Percentiles rank a stretch among this genome's conserved stretches.
Evolutionary conservation across 2,329 filamentous ascomycete species (phyloP).

Genomic region (Colletotrichum tabaci): DNA sequence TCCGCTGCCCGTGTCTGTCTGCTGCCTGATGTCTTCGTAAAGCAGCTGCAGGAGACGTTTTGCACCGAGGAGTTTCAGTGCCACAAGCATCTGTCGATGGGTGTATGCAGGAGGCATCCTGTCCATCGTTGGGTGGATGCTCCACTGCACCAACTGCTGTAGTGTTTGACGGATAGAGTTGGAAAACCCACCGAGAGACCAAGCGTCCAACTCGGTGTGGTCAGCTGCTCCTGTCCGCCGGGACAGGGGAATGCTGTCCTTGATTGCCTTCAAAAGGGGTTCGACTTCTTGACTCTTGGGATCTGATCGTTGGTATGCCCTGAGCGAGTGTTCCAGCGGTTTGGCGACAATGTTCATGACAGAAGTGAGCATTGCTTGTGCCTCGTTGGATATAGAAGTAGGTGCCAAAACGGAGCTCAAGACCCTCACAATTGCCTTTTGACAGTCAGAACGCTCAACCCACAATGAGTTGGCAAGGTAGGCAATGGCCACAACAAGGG

Average conservation of each 20-base stretch:
- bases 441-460: slow-evolving; percentile 73
- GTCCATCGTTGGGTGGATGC: slow-evolving; percentile 68
- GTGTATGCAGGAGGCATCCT: slow-evolving; percentile 77
- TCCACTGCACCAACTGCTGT: slow-evolving; percentile 77
- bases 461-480: slow-evolving; percentile 81
- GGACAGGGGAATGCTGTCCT: slow-evolving; percentile 69
- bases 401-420: slow-evolving; percentile 81
- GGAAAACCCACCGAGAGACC: slow-evolving; percentile 73
- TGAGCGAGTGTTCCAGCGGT: slow-evolving; percentile 77
- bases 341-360: slow-evolving; percentile 81
- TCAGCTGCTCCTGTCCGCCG: slow-evolving; percentile 75
- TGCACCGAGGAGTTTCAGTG: slow-evolving; percentile 73
- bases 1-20: slow-evolving; percentile 72
- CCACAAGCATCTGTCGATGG: slow-evolving; percentile 77
- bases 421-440: slow-evolving; percentile 79
- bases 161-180: slow-evolving; percentile 73
- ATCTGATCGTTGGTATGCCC: slow-evolving; percentile 76
- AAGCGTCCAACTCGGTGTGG: slow-evolving; percentile 77
- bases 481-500: slow-evolving; percentile 79
- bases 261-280: slow-evolving; percentile 76
- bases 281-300: slow-evolving; percentile 79
- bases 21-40: slow-evolving; percentile 76
- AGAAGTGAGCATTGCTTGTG: slow-evolving; percentile 77
- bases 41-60: slow-evolving; percentile 73
- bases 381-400: slow-evolving; percentile 79